phyloP scores from a whole-genome alignment of 805 yeast species.

The Lachancea quebecensis region DNA sequence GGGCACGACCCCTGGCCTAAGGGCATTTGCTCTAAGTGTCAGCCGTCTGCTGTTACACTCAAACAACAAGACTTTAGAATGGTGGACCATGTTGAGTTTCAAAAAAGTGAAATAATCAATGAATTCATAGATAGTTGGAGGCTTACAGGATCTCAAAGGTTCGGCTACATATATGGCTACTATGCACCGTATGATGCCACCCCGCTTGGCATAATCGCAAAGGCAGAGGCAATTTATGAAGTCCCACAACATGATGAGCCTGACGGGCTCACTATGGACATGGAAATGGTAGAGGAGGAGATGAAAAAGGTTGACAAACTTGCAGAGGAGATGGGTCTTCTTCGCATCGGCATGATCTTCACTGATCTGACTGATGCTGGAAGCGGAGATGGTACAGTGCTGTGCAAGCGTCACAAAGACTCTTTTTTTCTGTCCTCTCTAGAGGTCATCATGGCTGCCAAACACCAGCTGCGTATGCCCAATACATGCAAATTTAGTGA shows the following conservation, averaged over 20 bases:
- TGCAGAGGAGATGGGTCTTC: constrained; percentile 54
- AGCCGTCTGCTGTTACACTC: constrained; percentile 89
- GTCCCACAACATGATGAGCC: constrained; percentile 82
- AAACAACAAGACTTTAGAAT: constrained; percentile 86
- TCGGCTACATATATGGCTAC: constrained; percentile 77
- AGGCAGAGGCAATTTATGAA: constrained; percentile 89
- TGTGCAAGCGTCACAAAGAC: constrained; percentile 88
- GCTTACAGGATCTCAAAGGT: constrained; percentile 74
- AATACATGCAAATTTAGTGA: constrained; percentile 58
- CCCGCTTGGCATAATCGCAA: constrained; percentile 91
- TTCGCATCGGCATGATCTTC: constrained; percentile 75
- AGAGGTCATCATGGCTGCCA: constrained; percentile 79
- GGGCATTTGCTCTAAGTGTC: constrained; percentile 94
- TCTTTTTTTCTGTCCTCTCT: constrained; percentile 85
- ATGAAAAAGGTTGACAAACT: constrained; percentile 48
- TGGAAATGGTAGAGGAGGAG: constrained; percentile 32
- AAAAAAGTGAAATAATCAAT: constrained; percentile 65
- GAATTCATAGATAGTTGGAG: constrained; percentile 91
- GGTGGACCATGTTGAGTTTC: constrained; percentile 96
- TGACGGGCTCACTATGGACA: constrained; percentile 71
- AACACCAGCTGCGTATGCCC: constrained; percentile 60
- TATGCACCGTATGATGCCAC: constrained; percentile 65
- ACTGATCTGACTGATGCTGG: constrained; percentile 90
- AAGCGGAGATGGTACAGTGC: constrained; percentile 75
- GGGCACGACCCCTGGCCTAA: constrained; percentile 94